Evolutionary conservation across 805 yeast genomes (phyloP).

Genomic region (Isabelozyma gotoi): DNA sequence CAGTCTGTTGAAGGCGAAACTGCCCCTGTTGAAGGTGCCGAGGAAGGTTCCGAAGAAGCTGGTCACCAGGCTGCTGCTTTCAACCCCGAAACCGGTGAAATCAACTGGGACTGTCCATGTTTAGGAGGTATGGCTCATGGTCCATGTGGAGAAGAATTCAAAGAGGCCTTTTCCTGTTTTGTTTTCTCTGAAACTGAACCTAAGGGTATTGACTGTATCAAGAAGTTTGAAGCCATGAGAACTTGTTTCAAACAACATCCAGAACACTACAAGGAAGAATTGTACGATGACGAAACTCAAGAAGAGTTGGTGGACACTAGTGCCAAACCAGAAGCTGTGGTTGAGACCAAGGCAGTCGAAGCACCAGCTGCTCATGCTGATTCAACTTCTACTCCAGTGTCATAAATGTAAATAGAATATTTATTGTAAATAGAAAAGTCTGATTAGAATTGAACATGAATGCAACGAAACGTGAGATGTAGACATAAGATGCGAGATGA

Average conservation of each 20-base stretch:
- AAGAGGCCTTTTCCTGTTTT: constrained; percentile 89
- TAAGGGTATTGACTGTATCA: constrained; percentile 93
- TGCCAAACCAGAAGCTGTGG: background rate
- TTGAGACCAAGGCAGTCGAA: constrained; percentile 8
- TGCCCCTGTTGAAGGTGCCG: no score
- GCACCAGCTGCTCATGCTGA: constrained; percentile 11
- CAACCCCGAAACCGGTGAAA: constrained; percentile 96
- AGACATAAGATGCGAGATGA: constrained; percentile 2
- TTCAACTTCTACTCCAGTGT: constrained; percentile 10
- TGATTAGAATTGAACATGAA: background rate
- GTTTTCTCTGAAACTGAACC: constrained; percentile 93
- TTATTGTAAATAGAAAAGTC: constrained; percentile 7
- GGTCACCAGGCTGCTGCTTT: constrained; percentile 64
- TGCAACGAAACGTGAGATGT: background rate
- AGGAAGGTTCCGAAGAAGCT: constrained; percentile 4
- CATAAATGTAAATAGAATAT: constrained; percentile 3
- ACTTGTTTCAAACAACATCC: constrained; percentile 90
- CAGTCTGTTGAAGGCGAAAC: background rate
- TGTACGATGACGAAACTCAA: constrained; percentile 64
- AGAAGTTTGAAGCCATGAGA: constrained; percentile 89
- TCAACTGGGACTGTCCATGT: constrained; percentile 99
- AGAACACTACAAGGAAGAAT: constrained; percentile 89
- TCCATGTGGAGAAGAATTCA: constrained; percentile 74
- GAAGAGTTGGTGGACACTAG: constrained; percentile 5
- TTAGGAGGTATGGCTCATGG: constrained; percentile 99